Evolutionary conservation across 2,329 filamentous ascomycete species (phyloP), one percentile per base, ranked within the genome.

Genomic region (Penicillium sclerotiorum): DNA sequence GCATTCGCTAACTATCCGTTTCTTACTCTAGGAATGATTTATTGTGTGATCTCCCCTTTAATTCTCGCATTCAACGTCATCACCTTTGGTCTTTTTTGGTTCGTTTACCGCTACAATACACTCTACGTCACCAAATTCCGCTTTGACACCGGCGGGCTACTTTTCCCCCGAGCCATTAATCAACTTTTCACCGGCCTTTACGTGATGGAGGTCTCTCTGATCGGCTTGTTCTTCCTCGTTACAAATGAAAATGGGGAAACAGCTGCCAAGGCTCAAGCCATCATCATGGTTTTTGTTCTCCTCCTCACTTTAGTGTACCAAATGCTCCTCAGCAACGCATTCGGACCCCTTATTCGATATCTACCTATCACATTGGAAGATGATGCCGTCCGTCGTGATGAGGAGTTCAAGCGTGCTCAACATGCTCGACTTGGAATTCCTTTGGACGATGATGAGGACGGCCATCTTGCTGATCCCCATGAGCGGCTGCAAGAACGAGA

Each of bases 21-120:
- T n/a, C n/a, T 41, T 51, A 13, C 25, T 9, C 39, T 27, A 78
- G 77, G 84, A 1, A 71, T 96, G 35, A 86, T 97, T 32, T 99
- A 97, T 72, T 89, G 85, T 32, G 82, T 97, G 49, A 86, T 97
- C 35, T 86, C 94, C 0, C 94, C 94, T 0, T 77, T 99, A 11
- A 96, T 99, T 65, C 83, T 94, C 41, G 75, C 97, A 18, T 97
- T 99, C 75, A 93, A 94, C 60, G 85, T 96, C 62, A 84, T 97
- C 67, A 96, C 93, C 0, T 97, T 97, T 68, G 81, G 83, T 39
- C 77, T 99, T 0, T 86, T 97, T 57, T 99, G 92, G 92, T 79
- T 96, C 37, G 93, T 94, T 1, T 91, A 97, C 68, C 85, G 93
- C n/a, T 97, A 97, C 73, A 93, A 93, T 59, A 95, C 95, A 76